Percentiles rank a stretch among this genome's conserved stretches.
These are phyloP conservation scores for Physocladia obscura DNA, from an alignment of 192 early-diverging fungal genomes.

Conservation along the genomic window DNA sequence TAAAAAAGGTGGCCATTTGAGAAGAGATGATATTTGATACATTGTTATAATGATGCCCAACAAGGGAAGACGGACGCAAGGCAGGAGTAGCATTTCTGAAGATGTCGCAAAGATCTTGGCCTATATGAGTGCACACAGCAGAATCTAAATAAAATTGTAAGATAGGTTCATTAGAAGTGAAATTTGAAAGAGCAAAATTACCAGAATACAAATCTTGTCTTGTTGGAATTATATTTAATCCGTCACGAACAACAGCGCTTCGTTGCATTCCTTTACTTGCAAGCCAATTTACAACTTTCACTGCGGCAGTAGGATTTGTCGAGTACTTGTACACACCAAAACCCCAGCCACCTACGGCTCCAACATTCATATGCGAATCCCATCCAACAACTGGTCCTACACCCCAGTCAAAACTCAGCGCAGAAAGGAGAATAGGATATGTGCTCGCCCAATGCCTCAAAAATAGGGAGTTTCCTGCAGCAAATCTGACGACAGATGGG, in stretches of 20 bases:
- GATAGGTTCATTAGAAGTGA: background rate
- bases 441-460: slow-evolving; percentile 33
- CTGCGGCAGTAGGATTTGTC: slow-evolving; percentile 35
- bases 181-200: background rate
- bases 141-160: background rate
- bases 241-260: background rate
- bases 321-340: slow-evolving; percentile 41
- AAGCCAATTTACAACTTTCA: slow-evolving; percentile 29
- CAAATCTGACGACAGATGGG: slow-evolving; percentile 20
- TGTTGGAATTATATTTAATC: slow-evolving; percentile 1
- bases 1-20: slow-evolving; percentile 10
- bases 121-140: background rate
- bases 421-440: slow-evolving; percentile 9
- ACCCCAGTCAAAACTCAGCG: slow-evolving; percentile 37
- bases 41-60: slow-evolving; percentile 21
- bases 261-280: slow-evolving; percentile 16
- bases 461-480: slow-evolving; percentile 30
- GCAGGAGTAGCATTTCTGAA: slow-evolving; percentile 1
- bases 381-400: slow-evolving; percentile 35
- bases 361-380: slow-evolving; percentile 23
- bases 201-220: slow-evolving; percentile 13
- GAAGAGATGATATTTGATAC: slow-evolving; percentile 7
- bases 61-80: slow-evolving; percentile 21
- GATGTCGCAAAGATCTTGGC: slow-evolving; percentile 16
- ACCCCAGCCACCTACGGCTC: slow-evolving; percentile 37